Conservation (phyloP, 345 rosid species). For the Euphorbia peplus region DNA sequence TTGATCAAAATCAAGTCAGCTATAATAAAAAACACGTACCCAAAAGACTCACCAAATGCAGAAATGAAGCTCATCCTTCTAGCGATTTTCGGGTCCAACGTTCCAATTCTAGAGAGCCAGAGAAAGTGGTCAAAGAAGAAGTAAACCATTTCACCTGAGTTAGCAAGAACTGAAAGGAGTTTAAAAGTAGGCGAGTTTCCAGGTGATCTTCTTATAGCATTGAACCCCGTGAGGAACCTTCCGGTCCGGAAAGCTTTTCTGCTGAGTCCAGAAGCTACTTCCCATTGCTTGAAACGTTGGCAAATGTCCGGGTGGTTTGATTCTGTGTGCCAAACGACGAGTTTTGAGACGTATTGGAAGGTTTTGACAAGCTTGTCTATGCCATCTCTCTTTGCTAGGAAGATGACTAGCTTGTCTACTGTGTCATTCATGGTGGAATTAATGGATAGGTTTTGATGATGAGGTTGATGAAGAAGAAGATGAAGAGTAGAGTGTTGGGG, state of each 20-base stretch:
- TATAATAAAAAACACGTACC: constrained; percentile 71
- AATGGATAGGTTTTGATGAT: neutral
- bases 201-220: constrained; percentile 67
- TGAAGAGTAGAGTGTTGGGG: neutral
- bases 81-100: constrained; percentile 61
- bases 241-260: constrained; percentile 91
- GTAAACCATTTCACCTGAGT: constrained; percentile 93
- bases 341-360: constrained; percentile 93
- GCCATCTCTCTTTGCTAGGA: constrained; percentile 92
- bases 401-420: constrained; percentile 83
- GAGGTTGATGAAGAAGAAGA: neutral
- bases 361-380: constrained; percentile 99
- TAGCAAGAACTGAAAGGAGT: constrained; percentile 62
- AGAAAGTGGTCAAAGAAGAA: constrained; percentile 93
- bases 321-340: constrained; percentile 71
- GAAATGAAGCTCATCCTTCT: constrained; percentile 86
- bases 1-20: constrained; percentile 59
- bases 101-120: constrained; percentile 89
- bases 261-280: constrained; percentile 89
- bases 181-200: constrained; percentile 49
- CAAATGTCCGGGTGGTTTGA: constrained; percentile 50
- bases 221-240: constrained; percentile 91
- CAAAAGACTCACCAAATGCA: constrained; percentile 96
- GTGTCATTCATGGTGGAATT: constrained; percentile 53
- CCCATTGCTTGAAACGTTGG: constrained; percentile 76